Evolutionary conservation across 345 rosid species (phyloP).

Genomic region (Sisymbrium altissimum): DNA sequence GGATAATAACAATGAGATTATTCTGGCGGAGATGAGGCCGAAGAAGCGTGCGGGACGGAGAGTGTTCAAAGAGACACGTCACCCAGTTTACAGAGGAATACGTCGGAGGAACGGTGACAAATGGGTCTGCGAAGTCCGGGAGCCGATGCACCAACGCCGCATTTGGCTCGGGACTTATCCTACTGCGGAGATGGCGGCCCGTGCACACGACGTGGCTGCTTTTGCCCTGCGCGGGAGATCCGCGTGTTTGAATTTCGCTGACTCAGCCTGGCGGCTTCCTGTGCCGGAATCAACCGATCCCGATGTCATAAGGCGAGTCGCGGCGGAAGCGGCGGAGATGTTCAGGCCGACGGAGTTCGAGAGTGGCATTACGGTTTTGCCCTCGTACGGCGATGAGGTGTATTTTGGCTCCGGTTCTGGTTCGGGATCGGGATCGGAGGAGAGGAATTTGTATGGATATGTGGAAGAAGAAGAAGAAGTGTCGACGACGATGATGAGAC

Average conservation of each 20-base stretch:
- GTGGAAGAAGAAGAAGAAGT: conserved; percentile 16
- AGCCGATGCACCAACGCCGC: conserved; percentile 52
- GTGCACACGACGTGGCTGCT: conserved; percentile 81
- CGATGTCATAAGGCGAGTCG: conserved; percentile 42
- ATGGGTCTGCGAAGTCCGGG: conserved; percentile 77
- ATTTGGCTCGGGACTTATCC: conserved; percentile 84
- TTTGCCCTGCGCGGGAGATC: conserved; percentile 58
- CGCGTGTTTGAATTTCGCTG: conserved; percentile 71
- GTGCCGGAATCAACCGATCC: conserved; percentile 47
- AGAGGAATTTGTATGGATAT: conserved; percentile 1
- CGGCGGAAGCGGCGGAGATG: conserved; percentile 53
- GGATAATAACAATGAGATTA: conserved; percentile 29
- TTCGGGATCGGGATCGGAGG: conserved; percentile 23
- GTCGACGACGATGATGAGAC: conserved; percentile 7
- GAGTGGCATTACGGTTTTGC: conserved; percentile 18
- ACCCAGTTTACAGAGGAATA: conserved; percentile 67
- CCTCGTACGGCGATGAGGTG: conserved; percentile 9
- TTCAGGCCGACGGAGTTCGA: conserved; percentile 38
- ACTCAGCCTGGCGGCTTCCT: conserved; percentile 61
- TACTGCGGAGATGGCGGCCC: conserved; percentile 71
- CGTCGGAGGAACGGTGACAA: conserved; percentile 52
- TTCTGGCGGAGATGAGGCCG: conserved; percentile 52
- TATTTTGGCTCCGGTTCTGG: not conserved
- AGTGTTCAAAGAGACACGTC: conserved; percentile 68
- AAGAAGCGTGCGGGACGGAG: conserved; percentile 68